phyloP scores from a whole-genome alignment of 164 flowering plant genomes.

The Platanus orientalis region DNA sequence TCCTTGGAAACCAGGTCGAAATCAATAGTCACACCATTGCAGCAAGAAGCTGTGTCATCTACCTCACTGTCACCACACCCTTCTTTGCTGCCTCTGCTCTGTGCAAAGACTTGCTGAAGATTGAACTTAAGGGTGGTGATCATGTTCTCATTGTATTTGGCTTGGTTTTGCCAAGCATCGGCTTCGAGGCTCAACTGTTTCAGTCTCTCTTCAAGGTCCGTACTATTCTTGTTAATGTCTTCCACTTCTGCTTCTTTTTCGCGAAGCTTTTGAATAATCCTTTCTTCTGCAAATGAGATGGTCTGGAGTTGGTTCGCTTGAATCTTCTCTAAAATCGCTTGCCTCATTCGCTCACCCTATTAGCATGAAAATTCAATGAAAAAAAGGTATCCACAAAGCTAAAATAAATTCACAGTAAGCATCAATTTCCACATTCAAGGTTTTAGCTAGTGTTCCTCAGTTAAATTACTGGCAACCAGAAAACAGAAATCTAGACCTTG shows the following conservation, averaged over 20 bases:
- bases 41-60: slow-evolving; percentile 81
- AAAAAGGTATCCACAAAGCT: neutral
- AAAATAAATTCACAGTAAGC: neutral
- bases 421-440: neutral
- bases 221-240: slow-evolving; percentile 56
- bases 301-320: slow-evolving; percentile 61
- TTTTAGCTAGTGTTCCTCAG: neutral
- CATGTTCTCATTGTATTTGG: slow-evolving; percentile 63
- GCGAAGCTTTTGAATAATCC: slow-evolving; percentile 54
- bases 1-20: slow-evolving; percentile 51
- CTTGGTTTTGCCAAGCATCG: slow-evolving; percentile 72
- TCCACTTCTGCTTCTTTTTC: slow-evolving; percentile 71
- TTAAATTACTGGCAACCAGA: neutral
- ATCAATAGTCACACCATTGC: slow-evolving; percentile 58
- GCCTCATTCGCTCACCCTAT: slow-evolving; percentile 69
- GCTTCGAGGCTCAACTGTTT: slow-evolving; percentile 56
- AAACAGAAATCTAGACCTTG: neutral
- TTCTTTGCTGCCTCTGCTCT: slow-evolving; percentile 67
- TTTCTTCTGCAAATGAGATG: slow-evolving; percentile 51
- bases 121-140: slow-evolving; percentile 55
- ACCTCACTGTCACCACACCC: slow-evolving; percentile 91
- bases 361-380: neutral
- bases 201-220: slow-evolving; percentile 62
- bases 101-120: slow-evolving; percentile 65
- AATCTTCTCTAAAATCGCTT: slow-evolving; percentile 58